Evolutionary conservation across 2,329 filamentous ascomycete species (phyloP).

Genomic region (Nectriaceae sp.): DNA sequence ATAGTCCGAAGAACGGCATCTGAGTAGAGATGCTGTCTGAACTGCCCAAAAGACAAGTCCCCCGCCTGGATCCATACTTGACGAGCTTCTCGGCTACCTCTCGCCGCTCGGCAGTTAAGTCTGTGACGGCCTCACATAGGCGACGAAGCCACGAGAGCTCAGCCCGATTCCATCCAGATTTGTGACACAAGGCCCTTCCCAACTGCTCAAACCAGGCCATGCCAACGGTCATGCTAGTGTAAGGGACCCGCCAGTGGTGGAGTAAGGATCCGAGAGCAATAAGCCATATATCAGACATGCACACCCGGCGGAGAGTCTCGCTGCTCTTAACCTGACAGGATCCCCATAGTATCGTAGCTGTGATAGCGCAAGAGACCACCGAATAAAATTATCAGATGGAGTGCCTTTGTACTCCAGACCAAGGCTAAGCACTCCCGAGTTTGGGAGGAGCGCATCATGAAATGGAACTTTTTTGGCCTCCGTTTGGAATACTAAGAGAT

Average conservation of each 20-base stretch:
- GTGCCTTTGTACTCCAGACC: constrained; percentile 3
- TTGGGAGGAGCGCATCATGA: constrained; percentile 2
- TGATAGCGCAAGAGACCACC: constrained; percentile 12
- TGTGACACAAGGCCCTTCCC: constrained; percentile 1
- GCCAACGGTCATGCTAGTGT: constrained; percentile 1
- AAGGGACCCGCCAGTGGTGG: constrained; percentile 7
- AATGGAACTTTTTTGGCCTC: constrained; percentile 7
- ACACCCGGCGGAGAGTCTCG: constrained; percentile 6
- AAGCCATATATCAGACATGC: constrained; percentile 6
- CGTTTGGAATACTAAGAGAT: constrained; percentile 8
- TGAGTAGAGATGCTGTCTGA: not conserved
- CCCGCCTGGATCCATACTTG: constrained; percentile 4
- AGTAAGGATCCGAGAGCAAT: constrained; percentile 8
- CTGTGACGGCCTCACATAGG: constrained; percentile 1
- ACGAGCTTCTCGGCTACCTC: constrained; percentile 1
- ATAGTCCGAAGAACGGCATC: constrained; percentile 5
- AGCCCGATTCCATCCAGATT: not conserved
- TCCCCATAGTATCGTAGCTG: constrained; percentile 11
- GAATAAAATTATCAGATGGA: constrained; percentile 2
- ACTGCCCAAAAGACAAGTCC: constrained; percentile 3
- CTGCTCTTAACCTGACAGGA: constrained; percentile 9
- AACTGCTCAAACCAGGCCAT: constrained; percentile 4
- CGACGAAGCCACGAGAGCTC: constrained; percentile 4
- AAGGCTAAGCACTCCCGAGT: constrained; percentile 2
- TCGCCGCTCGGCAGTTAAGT: not conserved